Base-by-base conservation (phyloP, 2,329 filamentous ascomycete species). In the Ascochyta clinopodiicola region DNA sequence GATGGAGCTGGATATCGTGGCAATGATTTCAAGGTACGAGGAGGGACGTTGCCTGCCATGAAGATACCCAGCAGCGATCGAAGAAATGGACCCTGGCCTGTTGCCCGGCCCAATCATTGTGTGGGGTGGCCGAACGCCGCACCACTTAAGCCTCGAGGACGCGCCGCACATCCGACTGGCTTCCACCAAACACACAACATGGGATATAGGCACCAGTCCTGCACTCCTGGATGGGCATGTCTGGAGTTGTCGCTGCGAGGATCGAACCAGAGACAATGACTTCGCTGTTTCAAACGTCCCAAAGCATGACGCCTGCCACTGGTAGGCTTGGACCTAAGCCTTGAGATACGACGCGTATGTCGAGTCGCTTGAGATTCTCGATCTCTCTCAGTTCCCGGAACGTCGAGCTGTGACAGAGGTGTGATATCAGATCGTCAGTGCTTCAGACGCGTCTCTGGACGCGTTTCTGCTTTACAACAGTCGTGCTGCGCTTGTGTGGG, bases 371-470 rank as follows among this genome's bases (percentile, higher is more conserved):
- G n/a, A 34, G 31, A 15, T 34, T 6, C 9, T 8, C 9, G 25
- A 31, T 13, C 9, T 8, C 27, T 29, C 9, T 24, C 27, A 5
- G 27, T 31, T 27, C 27, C 29, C 15, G n/a, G 25, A 38, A n/a
- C 17, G 15, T 37, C n/a, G n/a, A n/a, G n/a, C 4, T 31, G 29
- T 37, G 29, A 45, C 15, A 35, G 29, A 19, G 24, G 25, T 24
- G 29, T 34, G 24, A 27, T 24, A 9, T 36, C 46, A 54, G 32
- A 38, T 37, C 25, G 27, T 24, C 44, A 31, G 21, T 31, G 52
- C 42, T 45, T 32, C 29, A 38, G 32, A 35, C 54, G 54, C 44
- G 54, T 57, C 54, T 39, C 13, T 29, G 22, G 22, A 51, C 54
- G 54, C 48, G 54, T 27, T 27, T 9, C 35, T 43, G 32, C 21